These are phyloP conservation scores for Brasenia schreberi DNA, from an alignment of 164 flowering plant genomes.

Conservation along the genomic window DNA sequence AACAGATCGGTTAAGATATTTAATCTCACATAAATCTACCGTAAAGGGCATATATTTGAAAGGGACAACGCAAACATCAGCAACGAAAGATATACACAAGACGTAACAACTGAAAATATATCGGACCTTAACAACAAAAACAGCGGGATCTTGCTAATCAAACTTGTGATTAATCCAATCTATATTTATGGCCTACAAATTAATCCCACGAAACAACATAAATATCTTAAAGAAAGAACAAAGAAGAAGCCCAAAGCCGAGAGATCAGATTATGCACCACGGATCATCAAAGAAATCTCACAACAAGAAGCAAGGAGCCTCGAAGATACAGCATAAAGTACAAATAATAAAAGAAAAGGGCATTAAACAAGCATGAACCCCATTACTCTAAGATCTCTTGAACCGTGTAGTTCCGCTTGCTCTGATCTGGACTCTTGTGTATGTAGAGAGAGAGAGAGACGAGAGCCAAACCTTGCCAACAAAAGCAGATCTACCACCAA, in stretches of 20 bases:
- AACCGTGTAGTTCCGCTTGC: neutral
- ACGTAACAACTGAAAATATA: no score
- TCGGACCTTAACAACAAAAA: no score
- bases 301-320: neutral
- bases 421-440: neutral
- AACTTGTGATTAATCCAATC: no score
- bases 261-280: neutral
- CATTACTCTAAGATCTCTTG: neutral
- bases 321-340: neutral
- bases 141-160: no score
- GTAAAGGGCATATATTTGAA: no score
- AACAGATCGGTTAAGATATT: no score
- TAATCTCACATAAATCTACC: no score
- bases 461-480: slow-evolving; percentile 40
- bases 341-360: neutral
- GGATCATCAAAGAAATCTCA: neutral
- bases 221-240: neutral
- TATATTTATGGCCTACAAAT: no score
- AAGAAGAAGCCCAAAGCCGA: neutral
- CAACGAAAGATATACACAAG: no score
- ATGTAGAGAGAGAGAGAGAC: neutral
- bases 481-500: slow-evolving; percentile 61
- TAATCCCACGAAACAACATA: no score
- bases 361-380: neutral
- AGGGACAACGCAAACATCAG: no score